Evolutionary conservation across 2,329 filamentous ascomycete genomes (phyloP).

Genomic region (Xylariaceae sp.): DNA sequence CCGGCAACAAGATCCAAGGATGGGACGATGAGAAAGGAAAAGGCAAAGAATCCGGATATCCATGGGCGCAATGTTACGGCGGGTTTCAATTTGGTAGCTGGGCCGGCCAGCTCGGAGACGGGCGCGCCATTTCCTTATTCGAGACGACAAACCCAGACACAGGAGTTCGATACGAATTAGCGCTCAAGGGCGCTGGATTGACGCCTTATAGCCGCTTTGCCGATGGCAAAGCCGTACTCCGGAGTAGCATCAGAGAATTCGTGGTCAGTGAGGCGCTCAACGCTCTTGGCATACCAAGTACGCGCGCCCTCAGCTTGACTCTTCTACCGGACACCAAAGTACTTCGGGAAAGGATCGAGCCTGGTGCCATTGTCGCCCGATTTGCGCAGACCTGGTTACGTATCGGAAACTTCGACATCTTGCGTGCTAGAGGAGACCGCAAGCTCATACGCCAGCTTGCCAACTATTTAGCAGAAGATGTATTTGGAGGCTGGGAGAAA

Average conservation of each 20-base stretch:
- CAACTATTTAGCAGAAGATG: constrained; percentile 82
- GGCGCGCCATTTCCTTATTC: constrained; percentile 90
- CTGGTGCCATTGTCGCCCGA: constrained; percentile 86
- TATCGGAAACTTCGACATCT: constrained; percentile 94
- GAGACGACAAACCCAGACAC: constrained; percentile 76
- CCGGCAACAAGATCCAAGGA: constrained; percentile 79
- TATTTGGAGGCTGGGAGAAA: constrained; percentile 84
- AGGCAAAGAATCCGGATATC: constrained; percentile 67
- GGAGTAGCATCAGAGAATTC: constrained; percentile 92
- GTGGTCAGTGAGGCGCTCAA: constrained; percentile 87
- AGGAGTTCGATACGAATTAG: constrained; percentile 78
- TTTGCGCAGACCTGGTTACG: constrained; percentile 91
- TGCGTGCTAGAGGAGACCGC: constrained; percentile 77
- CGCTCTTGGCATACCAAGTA: constrained; percentile 81
- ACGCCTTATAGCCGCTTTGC: constrained; percentile 97
- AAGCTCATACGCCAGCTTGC: constrained; percentile 69
- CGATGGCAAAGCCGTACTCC: constrained; percentile 88
- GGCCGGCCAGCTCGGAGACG: constrained; percentile 95
- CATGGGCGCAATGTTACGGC: constrained; percentile 98
- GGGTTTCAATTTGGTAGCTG: constrained; percentile 79
- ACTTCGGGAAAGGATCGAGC: constrained; percentile 75
- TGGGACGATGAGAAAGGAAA: constrained; percentile 62
- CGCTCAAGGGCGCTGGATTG: constrained; percentile 88
- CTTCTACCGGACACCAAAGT: constrained; percentile 72
- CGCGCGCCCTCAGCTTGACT: constrained; percentile 79